A percentile compares a stretch with the other conserved stretches of the same genome.
These are phyloP conservation scores for Neltuma alba DNA, from an alignment of 306 rosid species.

Conservation along the genomic window DNA sequence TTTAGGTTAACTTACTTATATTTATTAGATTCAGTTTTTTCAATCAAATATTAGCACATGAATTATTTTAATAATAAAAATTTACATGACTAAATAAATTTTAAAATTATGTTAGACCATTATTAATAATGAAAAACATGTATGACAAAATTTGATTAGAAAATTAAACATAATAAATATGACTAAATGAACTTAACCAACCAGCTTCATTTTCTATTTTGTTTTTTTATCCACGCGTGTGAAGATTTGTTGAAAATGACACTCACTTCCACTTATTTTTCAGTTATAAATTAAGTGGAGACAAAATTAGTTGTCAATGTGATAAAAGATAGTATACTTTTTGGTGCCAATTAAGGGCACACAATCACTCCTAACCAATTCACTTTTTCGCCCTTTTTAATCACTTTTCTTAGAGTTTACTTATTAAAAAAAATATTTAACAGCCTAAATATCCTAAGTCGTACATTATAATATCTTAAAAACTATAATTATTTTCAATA, in stretches of 20 bases:
- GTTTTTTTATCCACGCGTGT: too few species aligned
- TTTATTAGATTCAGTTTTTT: too few species aligned
- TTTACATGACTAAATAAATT: too few species aligned
- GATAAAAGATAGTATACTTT: conserved; percentile 49
- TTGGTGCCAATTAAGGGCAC: conserved; percentile 20
- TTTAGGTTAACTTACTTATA: too few species aligned
- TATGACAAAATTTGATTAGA: too few species aligned
- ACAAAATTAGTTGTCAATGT: conserved; percentile 48
- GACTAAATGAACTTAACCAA: too few species aligned
- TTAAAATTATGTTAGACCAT: too few species aligned
- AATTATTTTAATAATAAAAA: too few species aligned
- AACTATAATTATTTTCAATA: neutral
- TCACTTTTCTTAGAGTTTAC: conserved; percentile 2
- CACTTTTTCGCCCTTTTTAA: conserved; percentile 29
- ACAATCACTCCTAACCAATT: conserved; percentile 38
- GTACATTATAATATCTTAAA: neutral
- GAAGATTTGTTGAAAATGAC: conserved; percentile 34
- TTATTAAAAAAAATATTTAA: neutral
- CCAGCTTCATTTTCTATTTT: too few species aligned
- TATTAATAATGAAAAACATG: too few species aligned
- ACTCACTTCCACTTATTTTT: conserved; percentile 19
- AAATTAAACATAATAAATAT: too few species aligned
- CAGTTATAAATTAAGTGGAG: conserved; percentile 31
- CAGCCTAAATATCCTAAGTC: neutral
- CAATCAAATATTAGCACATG: too few species aligned